Evolutionary conservation across 1,284 basidiomycete species (phyloP).

Genomic region (Volvariella volvacea): DNA sequence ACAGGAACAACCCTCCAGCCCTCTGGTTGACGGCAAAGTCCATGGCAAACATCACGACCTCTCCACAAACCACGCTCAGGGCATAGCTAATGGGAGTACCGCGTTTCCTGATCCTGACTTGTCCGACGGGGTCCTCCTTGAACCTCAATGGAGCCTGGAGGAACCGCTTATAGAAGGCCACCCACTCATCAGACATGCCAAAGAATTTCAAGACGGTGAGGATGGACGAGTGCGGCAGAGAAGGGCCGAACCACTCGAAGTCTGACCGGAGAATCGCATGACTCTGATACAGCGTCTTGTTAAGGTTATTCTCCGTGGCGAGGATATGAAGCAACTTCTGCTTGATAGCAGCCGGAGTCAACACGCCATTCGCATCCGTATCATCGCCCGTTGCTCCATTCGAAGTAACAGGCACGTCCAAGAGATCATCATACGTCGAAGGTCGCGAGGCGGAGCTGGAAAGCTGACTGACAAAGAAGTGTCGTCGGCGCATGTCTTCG

Average conservation of each 20-base stretch:
- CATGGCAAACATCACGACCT: constrained; percentile 33
- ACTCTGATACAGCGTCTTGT: constrained; percentile 23
- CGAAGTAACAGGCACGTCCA: constrained; percentile 13
- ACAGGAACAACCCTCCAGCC: constrained; percentile 29
- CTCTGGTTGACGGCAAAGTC: constrained; percentile 36
- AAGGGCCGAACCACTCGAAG: constrained; percentile 40
- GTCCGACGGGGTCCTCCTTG: constrained; percentile 17
- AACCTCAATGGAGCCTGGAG: constrained; percentile 28
- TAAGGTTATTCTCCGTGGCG: constrained; percentile 30
- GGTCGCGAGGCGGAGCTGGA: constrained; percentile 13
- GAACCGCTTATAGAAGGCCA: constrained; percentile 29
- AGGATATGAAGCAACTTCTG: constrained; percentile 28
- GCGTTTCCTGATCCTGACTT: constrained; percentile 22
- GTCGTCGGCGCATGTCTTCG: constrained; percentile 12
- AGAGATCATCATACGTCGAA: constrained; percentile 22
- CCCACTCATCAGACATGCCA: constrained; percentile 29
- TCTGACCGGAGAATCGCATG: constrained; percentile 31
- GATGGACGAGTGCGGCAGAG: constrained; percentile 32
- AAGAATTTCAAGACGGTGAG: constrained; percentile 32
- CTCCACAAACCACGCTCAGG: constrained; percentile 22
- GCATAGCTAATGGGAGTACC: constrained; percentile 9
- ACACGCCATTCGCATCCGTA: constrained; percentile 3
- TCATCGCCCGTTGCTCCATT: neutral
- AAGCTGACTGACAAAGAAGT: constrained; percentile 29
- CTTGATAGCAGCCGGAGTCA: constrained; percentile 12